phyloP scores from a whole-genome alignment of 345 rosid species.

The Bretschneidera sinensis region DNA sequence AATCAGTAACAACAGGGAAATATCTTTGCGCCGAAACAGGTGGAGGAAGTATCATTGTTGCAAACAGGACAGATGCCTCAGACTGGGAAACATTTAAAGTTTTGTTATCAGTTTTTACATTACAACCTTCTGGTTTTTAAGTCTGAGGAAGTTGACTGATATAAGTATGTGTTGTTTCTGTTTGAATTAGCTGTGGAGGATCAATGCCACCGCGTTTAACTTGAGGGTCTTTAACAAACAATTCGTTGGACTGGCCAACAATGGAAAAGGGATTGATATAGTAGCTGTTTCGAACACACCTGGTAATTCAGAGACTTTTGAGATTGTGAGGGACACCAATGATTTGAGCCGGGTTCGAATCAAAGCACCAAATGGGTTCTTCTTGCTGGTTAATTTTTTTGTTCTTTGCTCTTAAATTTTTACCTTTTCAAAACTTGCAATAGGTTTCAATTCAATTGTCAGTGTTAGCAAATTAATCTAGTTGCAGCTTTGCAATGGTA shows the following conservation, averaged over 20 bases:
- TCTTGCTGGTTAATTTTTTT: conserved; percentile 32
- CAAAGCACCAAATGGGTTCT: conserved; percentile 47
- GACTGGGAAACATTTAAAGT: conserved; percentile 64
- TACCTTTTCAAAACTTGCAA: no score
- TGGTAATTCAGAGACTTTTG: conserved; percentile 30
- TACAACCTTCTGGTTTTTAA: no score
- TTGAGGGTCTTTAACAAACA: conserved; percentile 45
- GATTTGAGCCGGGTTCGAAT: conserved; percentile 39
- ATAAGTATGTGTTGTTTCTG: not conserved
- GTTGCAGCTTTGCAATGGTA: no score
- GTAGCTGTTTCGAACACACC: conserved; percentile 32
- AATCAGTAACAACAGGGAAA: conserved; percentile 48
- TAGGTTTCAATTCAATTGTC: no score
- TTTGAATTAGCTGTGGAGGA: conserved; percentile 48
- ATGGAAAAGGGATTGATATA: conserved; percentile 23
- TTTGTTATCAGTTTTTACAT: not conserved
- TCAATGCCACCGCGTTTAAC: conserved; percentile 35
- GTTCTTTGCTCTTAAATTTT: not conserved
- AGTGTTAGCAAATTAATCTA: no score
- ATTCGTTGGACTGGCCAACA: conserved; percentile 36
- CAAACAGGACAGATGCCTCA: conserved; percentile 43
- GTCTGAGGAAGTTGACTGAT: not conserved
- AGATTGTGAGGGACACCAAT: conserved; percentile 35
- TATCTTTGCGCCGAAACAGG: conserved; percentile 50
- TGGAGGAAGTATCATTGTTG: conserved; percentile 52